A percentile compares a stretch with the other conserved stretches of the same genome.
phyloP scores from a whole-genome alignment of 441 rosid genomes.

The Jatropha podagrica region DNA sequence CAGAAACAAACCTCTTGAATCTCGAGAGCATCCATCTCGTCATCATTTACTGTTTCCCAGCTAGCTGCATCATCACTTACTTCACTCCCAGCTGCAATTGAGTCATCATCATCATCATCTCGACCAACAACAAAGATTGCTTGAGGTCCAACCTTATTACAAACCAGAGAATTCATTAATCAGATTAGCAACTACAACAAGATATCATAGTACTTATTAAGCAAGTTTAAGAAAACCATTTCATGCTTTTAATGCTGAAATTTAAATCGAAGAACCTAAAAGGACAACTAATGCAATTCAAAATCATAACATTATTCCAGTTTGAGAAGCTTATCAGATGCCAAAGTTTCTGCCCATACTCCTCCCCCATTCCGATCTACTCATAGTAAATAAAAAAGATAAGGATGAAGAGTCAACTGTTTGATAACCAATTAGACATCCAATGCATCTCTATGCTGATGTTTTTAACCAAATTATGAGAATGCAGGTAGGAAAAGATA shows the following conservation, averaged over 20 bases:
- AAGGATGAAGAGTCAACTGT: not conserved
- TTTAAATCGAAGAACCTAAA: not conserved
- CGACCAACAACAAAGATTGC: constrained; percentile 95
- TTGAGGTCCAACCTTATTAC: constrained; percentile 93
- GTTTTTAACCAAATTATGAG: not conserved
- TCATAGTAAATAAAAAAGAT: not conserved
- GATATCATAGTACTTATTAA: not conserved
- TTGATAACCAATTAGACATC: not conserved
- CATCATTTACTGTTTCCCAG: constrained; percentile 95
- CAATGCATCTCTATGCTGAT: not conserved
- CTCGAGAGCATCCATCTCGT: constrained; percentile 62
- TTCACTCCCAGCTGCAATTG: constrained; percentile 81
- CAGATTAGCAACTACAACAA: constrained; percentile 21
- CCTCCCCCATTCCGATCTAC: not conserved
- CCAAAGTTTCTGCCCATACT: not conserved
- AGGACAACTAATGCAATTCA: not conserved
- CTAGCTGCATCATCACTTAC: constrained; percentile 87
- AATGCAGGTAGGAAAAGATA: not conserved
- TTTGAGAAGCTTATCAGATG: not conserved
- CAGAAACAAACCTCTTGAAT: constrained; percentile 71
- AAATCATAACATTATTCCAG: not conserved
- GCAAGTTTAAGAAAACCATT: not conserved
- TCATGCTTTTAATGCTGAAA: not conserved
- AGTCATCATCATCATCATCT: constrained; percentile 80
- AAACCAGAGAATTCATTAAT: constrained; percentile 26